Evolutionary conservation across 176 grass and related monocot species (phyloP), one percentile per base, ranked within the genome.

Genomic region (Triticum urartu): DNA sequence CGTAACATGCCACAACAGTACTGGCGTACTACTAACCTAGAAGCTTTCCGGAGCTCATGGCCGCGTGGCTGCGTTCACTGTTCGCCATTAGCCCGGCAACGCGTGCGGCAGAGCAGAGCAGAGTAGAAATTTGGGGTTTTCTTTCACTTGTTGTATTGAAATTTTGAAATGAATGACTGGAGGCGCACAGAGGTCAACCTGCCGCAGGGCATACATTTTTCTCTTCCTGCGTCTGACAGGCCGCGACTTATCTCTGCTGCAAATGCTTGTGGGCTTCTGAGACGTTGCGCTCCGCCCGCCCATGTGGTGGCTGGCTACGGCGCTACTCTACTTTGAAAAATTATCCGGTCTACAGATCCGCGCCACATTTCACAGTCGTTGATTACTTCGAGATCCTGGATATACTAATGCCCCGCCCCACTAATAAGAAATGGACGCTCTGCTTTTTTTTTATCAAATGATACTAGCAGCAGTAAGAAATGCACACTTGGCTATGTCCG

Each of bases 141-240:
- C 11, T 2, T n/a, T 72, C 6, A 15, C 56, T 61, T 5, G 28
- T 3, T 66, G 7, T 33, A 26, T 47, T 10, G 22, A 75, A 30
- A 9, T 18, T 52, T 75, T 8, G 12, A 85, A 83, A 87, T 3
- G 50, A 83, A 87, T 3, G 50, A 76, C 68, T 78, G 84, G 87
- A 70, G 83, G n/a, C 56, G 61, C 43, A 20, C 84, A 84, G 35
- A 72, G 52, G 87, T 87, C 91, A 81, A 60, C 36, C 14, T 74
- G 4, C 33, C 7, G 11, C 63, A 18, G 42, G 42, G 20, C 43
- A 9, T 30, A 30, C 28, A 30, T 30, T 67, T 22, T 68, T 90
- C 84, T 47, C 85, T 87, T 61, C 67, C 38, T 48, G 68, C 34
- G 1, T 80, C 84, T 80, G 89, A 66, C 85, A 13, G 80, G 33